These are phyloP conservation scores for Porcisia hertigi DNA, from an alignment of 208 protist species.

Conservation along the genomic window DNA sequence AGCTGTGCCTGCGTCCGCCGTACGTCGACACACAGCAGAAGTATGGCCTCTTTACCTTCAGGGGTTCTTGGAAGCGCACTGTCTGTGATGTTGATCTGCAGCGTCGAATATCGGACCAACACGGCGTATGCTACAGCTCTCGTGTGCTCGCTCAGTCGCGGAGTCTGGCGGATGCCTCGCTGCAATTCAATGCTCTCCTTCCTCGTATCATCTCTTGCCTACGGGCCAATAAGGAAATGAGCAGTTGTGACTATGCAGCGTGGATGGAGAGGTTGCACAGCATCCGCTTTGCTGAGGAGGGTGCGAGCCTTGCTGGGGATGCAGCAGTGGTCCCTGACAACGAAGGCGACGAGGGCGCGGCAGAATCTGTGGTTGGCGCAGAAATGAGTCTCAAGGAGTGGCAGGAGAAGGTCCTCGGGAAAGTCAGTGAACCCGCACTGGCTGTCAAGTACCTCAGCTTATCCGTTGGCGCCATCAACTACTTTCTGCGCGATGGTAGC, in stretches of 20 bases:
- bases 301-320: not conserved
- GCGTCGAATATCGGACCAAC: not conserved
- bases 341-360: not conserved
- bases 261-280: slow-evolving; percentile 1
- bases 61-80: slow-evolving; percentile 41
- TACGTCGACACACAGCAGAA: slow-evolving; percentile 31
- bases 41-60: slow-evolving; percentile 29
- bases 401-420: slow-evolving; percentile 5
- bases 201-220: slow-evolving; percentile 8
- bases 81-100: slow-evolving; percentile 8
- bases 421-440: slow-evolving; percentile 3
- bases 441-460: slow-evolving; percentile 13
- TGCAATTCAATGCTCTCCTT: slow-evolving; percentile 4
- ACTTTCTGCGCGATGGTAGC: slow-evolving; percentile 10
- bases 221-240: not conserved
- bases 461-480: slow-evolving; percentile 28
- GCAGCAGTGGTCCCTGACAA: not conserved
- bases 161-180: not conserved
- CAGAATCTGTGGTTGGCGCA: not conserved
- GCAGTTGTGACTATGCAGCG: not conserved
- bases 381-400: not conserved
- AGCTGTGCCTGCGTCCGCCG: slow-evolving; percentile 20
- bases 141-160: not conserved
- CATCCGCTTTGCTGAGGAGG: not conserved
- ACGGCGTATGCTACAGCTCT: not conserved